Conservation (phyloP, 129 eudicot species). For the Deinandra increscens region DNA sequence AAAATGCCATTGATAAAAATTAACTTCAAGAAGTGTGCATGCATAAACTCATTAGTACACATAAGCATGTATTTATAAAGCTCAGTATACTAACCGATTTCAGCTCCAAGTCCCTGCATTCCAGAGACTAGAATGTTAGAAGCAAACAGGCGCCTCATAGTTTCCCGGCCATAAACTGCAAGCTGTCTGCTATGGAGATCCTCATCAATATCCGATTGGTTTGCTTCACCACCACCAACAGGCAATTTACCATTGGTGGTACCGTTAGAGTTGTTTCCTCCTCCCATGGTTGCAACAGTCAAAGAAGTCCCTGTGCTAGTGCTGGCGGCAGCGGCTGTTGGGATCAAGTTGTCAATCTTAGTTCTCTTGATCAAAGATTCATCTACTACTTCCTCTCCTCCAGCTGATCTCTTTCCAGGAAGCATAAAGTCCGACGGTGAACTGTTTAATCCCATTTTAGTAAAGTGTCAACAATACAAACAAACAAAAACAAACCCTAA, state of each 20-base stretch:
- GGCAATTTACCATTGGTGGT: constrained; percentile 45
- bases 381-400: constrained; percentile 57
- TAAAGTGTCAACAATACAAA: constrained; percentile 14
- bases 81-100: constrained; percentile 53
- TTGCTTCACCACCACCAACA: constrained; percentile 40
- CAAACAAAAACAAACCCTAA: background rate
- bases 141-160: constrained; percentile 82
- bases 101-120: constrained; percentile 94
- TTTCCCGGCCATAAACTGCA: constrained; percentile 94
- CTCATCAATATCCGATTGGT: constrained; percentile 71
- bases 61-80: background rate
- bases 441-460: constrained; percentile 42
- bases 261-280: constrained; percentile 42
- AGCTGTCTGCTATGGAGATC: constrained; percentile 97
- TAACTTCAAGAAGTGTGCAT: background rate
- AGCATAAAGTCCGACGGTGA: constrained; percentile 84
- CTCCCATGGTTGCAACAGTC: constrained; percentile 45
- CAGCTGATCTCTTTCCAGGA: constrained; percentile 83
- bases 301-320: constrained; percentile 36
- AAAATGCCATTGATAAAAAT: background rate
- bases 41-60: background rate
- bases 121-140: constrained; percentile 81
- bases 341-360: constrained; percentile 39
- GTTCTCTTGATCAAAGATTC: constrained; percentile 51
- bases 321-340: constrained; percentile 38